These are phyloP conservation scores for Penicillium desertorum DNA, from an alignment of 495 filamentous ascomycete species.

Conservation along the genomic window DNA sequence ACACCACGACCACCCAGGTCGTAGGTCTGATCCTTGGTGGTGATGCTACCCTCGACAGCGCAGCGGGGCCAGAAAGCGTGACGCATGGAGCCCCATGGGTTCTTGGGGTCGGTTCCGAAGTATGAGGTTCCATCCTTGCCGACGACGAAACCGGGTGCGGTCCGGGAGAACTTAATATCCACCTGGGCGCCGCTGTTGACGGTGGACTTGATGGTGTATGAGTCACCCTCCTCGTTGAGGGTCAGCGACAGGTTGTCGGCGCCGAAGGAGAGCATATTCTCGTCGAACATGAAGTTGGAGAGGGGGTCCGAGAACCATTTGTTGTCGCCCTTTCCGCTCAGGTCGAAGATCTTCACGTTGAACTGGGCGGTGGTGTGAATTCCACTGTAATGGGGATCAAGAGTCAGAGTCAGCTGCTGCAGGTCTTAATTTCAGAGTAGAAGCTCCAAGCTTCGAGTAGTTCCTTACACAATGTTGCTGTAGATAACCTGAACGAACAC, in stretches of 20 bases:
- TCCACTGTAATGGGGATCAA: conserved; percentile 54
- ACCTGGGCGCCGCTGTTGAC: conserved; percentile 74
- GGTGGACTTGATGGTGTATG: conserved; percentile 82
- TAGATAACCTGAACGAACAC: conserved; percentile 91
- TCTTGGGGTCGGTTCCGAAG: conserved; percentile 78
- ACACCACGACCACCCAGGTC: conserved; percentile 78
- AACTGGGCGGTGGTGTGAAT: conserved; percentile 88
- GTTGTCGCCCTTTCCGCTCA: conserved; percentile 60
- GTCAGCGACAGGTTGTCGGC: conserved; percentile 79
- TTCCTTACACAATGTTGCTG: conserved; percentile 88
- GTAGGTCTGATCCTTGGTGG: conserved; percentile 78
- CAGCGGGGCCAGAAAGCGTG: conserved; percentile 93
- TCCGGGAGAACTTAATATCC: conserved; percentile 74
- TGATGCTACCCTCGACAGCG: conserved; percentile 74
- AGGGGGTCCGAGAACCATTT: conserved; percentile 81
- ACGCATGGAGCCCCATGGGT: conserved; percentile 90
- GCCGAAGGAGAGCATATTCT: conserved; percentile 76
- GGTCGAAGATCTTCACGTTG: conserved; percentile 85
- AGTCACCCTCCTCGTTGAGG: conserved; percentile 76
- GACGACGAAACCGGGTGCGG: conserved; percentile 77
- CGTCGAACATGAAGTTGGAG: conserved; percentile 75
- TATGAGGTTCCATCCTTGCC: conserved; percentile 83
- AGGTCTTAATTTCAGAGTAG: neutral
- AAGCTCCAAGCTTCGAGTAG: neutral
- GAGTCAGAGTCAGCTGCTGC: conserved; percentile 2